Evolutionary conservation across 148 eudicot species (phyloP).

Genomic region (Silene uniflora): DNA sequence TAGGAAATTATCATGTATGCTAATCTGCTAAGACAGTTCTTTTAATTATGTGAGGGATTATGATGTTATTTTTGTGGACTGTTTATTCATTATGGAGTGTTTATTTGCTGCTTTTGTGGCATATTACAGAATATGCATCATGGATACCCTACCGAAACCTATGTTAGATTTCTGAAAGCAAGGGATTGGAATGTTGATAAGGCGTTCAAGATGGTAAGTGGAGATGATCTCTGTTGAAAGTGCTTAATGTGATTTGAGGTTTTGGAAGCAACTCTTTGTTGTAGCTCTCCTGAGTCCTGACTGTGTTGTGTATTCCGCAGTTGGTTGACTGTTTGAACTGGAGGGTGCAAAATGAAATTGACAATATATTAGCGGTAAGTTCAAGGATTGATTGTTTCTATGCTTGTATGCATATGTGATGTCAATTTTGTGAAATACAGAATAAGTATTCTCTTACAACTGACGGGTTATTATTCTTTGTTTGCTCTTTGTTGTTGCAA

Average conservation of each 20-base stretch:
- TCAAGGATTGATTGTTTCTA: background rate
- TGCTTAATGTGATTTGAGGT: background rate
- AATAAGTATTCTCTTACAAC: background rate
- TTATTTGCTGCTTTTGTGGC: conserved; percentile 16
- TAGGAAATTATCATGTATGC: background rate
- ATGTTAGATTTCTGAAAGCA: conserved; percentile 72
- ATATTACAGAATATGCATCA: conserved; percentile 69
- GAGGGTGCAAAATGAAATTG: conserved; percentile 95
- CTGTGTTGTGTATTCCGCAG: conserved; percentile 36
- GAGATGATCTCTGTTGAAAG: background rate
- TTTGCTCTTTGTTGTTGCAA: background rate
- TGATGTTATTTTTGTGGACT: background rate
- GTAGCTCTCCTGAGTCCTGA: conserved; percentile 31
- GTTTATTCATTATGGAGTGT: background rate
- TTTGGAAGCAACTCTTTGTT: background rate
- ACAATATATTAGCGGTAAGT: conserved; percentile 72
- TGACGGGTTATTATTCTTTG: background rate
- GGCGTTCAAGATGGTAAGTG: conserved; percentile 71
- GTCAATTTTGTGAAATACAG: background rate
- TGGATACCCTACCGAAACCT: conserved; percentile 55
- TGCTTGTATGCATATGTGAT: background rate
- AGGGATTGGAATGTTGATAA: conserved; percentile 82
- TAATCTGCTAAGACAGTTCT: background rate
- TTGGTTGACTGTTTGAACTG: conserved; percentile 75
- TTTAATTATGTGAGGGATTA: background rate